Evolutionary conservation across 352 stramenopile genomes (phyloP), one percentile per base, ranked within the genome.

Genomic region (Pythium rishiriense): DNA sequence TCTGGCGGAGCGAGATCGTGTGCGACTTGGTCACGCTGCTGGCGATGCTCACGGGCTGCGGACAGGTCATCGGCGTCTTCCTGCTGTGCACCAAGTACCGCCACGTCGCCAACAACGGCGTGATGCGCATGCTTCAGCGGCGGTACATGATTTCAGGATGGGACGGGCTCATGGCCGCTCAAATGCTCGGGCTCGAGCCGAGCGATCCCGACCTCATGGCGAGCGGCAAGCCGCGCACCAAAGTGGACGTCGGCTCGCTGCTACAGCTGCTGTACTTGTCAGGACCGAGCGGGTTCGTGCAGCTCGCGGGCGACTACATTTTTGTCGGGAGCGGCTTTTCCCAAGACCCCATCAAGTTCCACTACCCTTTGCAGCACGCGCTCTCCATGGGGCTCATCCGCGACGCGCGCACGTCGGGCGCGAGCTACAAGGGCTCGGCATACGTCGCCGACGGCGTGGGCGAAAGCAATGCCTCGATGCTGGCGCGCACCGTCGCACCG

Each of bases 1-100:
- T 88, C 57, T 88, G 77, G 75, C 65, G 69, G 21, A 88, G 68
- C 37, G 79, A 88, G 51, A 79, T 86, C 56, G 75, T 87, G 48
- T 79, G 78, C 25, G 79, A 88, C 43, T 73, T 84, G 53, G 58
- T 72, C 11, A 68, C 81, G 8, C 65, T 86, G 26, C 66, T 83
- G 1, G 69, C 62, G 7, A 69, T 85, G 2, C 61, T 87, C 26
- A 71, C 70, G 48, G 52, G 68, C 31, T 66, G 51, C 33, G 76
- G 78, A 0, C 25, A 59, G 14, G 46, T 81, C 35, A 63, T 79
- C 7, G 65, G 75, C 1, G 52, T 62, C 7, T 10, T 75, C 12
- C 69, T 88, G 58, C 22, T 87, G 42, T 47, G 39, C 51, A 85
- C 75, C n/a, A 71, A 69, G n/a, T 87, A 84, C 56, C 70, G 68